A percentile compares a stretch with the other conserved stretches of the same genome.
Evolutionary conservation across 2,329 filamentous ascomycete genomes (phyloP).

Genomic region (Fusarium armeniacum): DNA sequence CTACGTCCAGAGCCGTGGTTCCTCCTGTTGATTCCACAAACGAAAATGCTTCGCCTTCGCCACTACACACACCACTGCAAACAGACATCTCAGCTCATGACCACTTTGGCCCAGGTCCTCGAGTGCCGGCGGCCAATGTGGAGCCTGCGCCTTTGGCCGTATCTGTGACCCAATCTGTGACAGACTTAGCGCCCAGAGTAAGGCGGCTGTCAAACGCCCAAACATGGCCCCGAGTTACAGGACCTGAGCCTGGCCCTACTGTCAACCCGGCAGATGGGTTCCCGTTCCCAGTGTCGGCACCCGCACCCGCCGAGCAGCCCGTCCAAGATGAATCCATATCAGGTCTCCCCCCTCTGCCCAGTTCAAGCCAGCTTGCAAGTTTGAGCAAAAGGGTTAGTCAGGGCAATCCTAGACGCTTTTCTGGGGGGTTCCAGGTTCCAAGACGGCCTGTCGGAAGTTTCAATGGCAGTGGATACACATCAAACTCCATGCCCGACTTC

Average conservation of each 20-base stretch:
- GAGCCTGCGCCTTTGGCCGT: constrained; percentile 49
- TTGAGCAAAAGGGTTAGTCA: constrained; percentile 57
- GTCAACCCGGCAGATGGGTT: constrained; percentile 51
- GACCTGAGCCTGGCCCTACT: constrained; percentile 42
- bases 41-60: constrained; percentile 17
- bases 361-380: constrained; percentile 58
- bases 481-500: constrained; percentile 41
- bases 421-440: constrained; percentile 59
- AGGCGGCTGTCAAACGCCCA: constrained; percentile 54
- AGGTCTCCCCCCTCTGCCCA: constrained; percentile 57
- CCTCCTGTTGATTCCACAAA: constrained; percentile 27
- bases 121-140: constrained; percentile 49
- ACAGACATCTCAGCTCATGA: constrained; percentile 18
- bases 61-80: constrained; percentile 15
- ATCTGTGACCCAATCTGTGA: constrained; percentile 33
- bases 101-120: constrained; percentile 28
- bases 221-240: constrained; percentile 63
- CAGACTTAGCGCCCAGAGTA: constrained; percentile 37
- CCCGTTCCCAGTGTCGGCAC: constrained; percentile 60
- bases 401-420: constrained; percentile 58
- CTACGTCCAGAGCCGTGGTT: constrained; percentile 21
- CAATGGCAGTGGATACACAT: constrained; percentile 43
- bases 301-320: constrained; percentile 39
- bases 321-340: constrained; percentile 53
- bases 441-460: constrained; percentile 58